Base-by-base conservation (phyloP, 1,139 yeast species). In the Arxiozyma slooffiae region DNA sequence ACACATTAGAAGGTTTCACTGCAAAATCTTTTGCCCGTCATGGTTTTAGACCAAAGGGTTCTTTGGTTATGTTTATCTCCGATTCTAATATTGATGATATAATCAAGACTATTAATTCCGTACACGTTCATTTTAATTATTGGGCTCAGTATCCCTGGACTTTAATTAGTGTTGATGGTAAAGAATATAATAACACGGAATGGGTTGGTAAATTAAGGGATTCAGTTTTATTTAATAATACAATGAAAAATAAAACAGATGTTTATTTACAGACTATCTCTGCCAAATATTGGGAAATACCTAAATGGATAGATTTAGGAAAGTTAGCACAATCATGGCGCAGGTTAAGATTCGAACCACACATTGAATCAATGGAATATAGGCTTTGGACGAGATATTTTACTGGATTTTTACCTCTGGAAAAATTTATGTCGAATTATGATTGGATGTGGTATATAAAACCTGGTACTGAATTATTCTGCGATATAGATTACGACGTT, bases 381-480 rank as follows among this genome's bases (percentile, higher is more conserved):
- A 78, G 89, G 71, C 85, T 81, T 69, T 88, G 88, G 95, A 88
- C 96, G 69, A 80, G 97, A 62, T 89, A 75, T 67, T 94, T 88
- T 66, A 80, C 90, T 36, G 96, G 96, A 0, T 85, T 87, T 69
- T 88, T 89, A 72, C 87, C 80, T 75, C 76, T 85, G 68, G 94
- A 86, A 61, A 81, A 79, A 44, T 67, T 83, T 46, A 69, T 87
- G 77, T 73, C 73, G 51, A 81, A 82, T 41, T 87, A 79, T 67
- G 87, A 84, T 59, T 87, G 85, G 75, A 87, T 87, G 73, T 89
- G 96, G 96, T 81, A 96, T 68, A 95, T 89, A 52, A 96, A 89
- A 69, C 96, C 96, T 23, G 87, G 81, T 62, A 79, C 85, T 62
- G 75, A 78, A 65, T 75, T 87, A 53, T 81, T 71, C 67, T 88